Conservation (phyloP, 768 basidiomycete species). For the Porpolomopsis calyptriformis region DNA sequence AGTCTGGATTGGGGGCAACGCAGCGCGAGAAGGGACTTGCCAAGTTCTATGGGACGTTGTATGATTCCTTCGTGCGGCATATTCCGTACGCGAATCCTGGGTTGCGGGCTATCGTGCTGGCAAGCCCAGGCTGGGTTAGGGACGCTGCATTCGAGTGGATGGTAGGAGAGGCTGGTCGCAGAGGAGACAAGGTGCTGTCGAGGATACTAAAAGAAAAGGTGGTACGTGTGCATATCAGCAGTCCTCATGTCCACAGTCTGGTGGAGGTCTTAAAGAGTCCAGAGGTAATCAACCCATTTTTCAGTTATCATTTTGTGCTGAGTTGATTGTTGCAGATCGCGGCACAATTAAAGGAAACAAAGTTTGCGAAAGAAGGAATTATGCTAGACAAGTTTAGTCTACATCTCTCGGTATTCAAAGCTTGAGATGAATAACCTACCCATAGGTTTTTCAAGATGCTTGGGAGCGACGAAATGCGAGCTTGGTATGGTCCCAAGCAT, state of each 20-base stretch:
- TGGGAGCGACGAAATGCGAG: conserved; percentile 85
- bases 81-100: conserved; percentile 69
- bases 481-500: conserved; percentile 98
- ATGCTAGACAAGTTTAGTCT: conserved; percentile 71
- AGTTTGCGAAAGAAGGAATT: conserved; percentile 89
- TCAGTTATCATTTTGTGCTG: not conserved
- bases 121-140: conserved; percentile 92
- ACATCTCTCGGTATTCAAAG: not conserved
- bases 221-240: conserved; percentile 83
- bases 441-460: conserved; percentile 96
- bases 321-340: conserved; percentile 39
- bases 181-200: conserved; percentile 76
- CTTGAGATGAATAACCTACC: conserved; percentile 5
- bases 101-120: conserved; percentile 87
- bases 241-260: conserved; percentile 90
- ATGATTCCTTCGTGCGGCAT: conserved; percentile 79
- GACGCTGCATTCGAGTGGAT: conserved; percentile 82
- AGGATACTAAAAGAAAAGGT: conserved; percentile 72
- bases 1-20: conserved; percentile 67
- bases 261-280: conserved; percentile 92
- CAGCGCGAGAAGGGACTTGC: conserved; percentile 88
- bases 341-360: conserved; percentile 80
- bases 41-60: conserved; percentile 77
- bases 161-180: conserved; percentile 65
- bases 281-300: conserved; percentile 47